Base-by-base conservation (phyloP, 805 yeast species). In the Lachancea waltii region DNA sequence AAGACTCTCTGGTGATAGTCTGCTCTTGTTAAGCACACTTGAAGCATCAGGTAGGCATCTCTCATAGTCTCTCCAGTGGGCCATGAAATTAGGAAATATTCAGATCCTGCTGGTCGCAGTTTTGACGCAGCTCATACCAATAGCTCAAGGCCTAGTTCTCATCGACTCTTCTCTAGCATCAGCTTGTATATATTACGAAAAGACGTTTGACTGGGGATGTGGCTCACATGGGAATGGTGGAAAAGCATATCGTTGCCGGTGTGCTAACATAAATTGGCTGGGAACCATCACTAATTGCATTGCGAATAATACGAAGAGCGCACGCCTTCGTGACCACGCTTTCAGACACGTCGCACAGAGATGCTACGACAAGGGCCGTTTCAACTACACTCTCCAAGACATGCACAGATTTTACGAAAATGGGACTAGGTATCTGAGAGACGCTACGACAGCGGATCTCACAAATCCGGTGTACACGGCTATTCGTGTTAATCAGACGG, bases 261-360 rank as follows among this genome's bases (percentile, higher is more conserved):
- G 75, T 46, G 45, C 48, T 3, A 68, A 68, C 45, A 41, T 56
- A 16, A 61, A 67, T 28, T 70, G 73, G 73, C 40, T 69, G 16
- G 72, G 72, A 2, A 60, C 72, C 0, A 60, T 69, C 1, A 58
- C 73, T 1, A 60, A 55, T 30, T 70, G 75, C 51, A 55, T 70
- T n/a, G 48, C 59, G 23, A 50, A 51, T 10, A 56, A 60, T 32
- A 56, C 69, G 1, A 49, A 53, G 26, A 51, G 50, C 26, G 49
- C 58, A 14, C 44, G 46, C 10, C 52, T 55, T 22, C 45, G 57
- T 7, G 48, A 60, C n/a, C 70, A 69, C 38, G 74, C 68, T 1
- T 63, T 63, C 29, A 48, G 47, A 30, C 72, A 70, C 48, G 37
- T 69, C 4, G 50, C 59, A 20, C 45, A 43, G 3, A 51, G 72